Base-by-base conservation (phyloP, 2,329 filamentous ascomycete species). In the Fonsecaea monophora region DNA sequence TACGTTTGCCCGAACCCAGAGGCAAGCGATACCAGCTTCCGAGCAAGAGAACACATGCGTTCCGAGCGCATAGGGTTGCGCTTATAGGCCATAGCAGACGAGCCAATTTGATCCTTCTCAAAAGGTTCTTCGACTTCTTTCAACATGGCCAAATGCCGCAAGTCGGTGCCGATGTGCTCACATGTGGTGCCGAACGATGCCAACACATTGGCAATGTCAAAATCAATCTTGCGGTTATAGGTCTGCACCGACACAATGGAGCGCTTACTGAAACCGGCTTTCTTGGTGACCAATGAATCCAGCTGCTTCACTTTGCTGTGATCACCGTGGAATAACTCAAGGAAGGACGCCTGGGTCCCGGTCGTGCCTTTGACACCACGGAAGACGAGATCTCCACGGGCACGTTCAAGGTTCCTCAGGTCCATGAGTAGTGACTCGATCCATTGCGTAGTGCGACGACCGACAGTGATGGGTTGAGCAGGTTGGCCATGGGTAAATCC, bases 91-190 rank as follows among this genome's bases (percentile, higher is more conserved):
- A 87, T 86, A 7, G 88, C 88, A 56, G 82, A 86, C 53, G 83
- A 87, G 34, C 90, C 91, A 72, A 94, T 92, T 80, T 96, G 92
- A 71, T 88, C 86, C 73, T 87, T 88, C 80, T 94, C 91, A 73
- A 92, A 92, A 0, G 91, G 92, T 82, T 94, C 91, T 76, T 96
- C 93, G 66, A 95, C 82, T 78, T 96, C 92, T 83, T 97, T 96
- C 80, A 88, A 85, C 74, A 85, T 83, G 5, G 90, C 89, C 56
- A 94, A 82, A 75, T 92, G 89, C 57, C 91, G 85, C 71, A 95
- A 90, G 73, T 94, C 91, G 55, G 85, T 84, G 57, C 87, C 86
- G 68, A 96, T 94, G 67, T 89, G 87, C 75, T 92, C 86, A 58
- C 88, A 91, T 0, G 92, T 92, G n/a, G 92, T 85, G 30, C 91